Evolutionary conservation across 192 early-diverging fungal genomes (phyloP), one percentile per base, ranked within the genome.

Genomic region (Entrophospora sp.): DNA sequence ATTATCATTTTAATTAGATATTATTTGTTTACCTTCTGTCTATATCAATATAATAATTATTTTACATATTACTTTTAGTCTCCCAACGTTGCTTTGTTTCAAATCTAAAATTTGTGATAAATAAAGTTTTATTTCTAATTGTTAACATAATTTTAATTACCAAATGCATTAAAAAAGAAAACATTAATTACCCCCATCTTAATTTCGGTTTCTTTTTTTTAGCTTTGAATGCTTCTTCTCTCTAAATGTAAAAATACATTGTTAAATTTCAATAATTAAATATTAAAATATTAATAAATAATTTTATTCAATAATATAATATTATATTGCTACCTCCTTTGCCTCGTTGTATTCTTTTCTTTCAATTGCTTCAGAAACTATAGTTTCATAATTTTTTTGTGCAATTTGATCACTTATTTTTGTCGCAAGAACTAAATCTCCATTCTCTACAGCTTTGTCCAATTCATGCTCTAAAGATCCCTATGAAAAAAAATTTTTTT

Each of bases 51-150:
- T n/a, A n/a, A n/a, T n/a, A n/a, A n/a, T 22, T 46, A 14, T 53
- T 53, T 37, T 66, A 66, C 64, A 66, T 66, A 31, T 66, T 66
- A 22, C 64, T 66, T 25, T 66, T 66, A n/a, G 64, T 66, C 27
- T 66, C 64, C 64, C 64, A 66, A 30, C 64, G 34, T 16, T 43
- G 64, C 22, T 66, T 66, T 35, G 64, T 42, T 32, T 66, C 64
- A 40, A 66, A 66, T 31, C 64, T 66, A 49, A 27, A 38, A 42
- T 66, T 1, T 40, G 31, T 27, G 9, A 13, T 4, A 27, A 9
- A 7, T 9, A 34, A 24, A 36, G 51, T 51, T 37, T n/a, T n/a
- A n/a, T n/a, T n/a, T n/a, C n/a, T n/a, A n/a, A n/a, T n/a, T n/a
- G n/a, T n/a, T n/a, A 64, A 32, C 18, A 51, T 22, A 35, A 35